Evolutionary conservation across 371 early-diverging fungal genomes (phyloP).

Genomic region (Actinomortierella ambigua): DNA sequence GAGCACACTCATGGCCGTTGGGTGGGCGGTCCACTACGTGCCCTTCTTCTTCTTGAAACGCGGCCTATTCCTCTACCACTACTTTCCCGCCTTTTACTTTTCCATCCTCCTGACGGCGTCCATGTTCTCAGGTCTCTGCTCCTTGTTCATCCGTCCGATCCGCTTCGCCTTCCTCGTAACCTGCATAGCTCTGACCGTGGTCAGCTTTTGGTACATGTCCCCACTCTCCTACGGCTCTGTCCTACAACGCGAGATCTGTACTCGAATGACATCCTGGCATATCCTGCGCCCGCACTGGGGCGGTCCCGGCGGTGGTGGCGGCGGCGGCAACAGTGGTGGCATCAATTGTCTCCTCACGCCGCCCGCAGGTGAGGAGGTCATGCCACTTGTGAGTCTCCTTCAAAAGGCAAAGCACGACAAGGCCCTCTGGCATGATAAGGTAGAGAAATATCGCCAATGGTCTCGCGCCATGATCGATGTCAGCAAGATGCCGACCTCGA

Average conservation of each 20-base stretch:
- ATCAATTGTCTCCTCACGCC: conserved; percentile 17
- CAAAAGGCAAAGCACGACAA: background rate
- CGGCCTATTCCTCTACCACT: conserved; percentile 12
- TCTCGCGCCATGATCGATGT: background rate
- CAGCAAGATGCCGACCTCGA: background rate
- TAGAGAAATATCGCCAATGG: too few species aligned
- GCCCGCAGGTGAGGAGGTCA: background rate
- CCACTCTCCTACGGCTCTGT: conserved; percentile 17
- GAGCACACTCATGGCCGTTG: too few species aligned
- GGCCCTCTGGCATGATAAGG: too few species aligned
- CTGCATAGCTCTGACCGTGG: background rate
- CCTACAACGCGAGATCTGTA: conserved; percentile 2
- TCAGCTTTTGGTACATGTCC: conserved; percentile 8
- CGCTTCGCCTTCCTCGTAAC: background rate
- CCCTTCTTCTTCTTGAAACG: conserved; percentile 16
- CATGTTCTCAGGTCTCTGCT: conserved; percentile 2
- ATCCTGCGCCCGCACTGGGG: background rate
- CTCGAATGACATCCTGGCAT: background rate
- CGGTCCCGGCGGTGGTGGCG: background rate
- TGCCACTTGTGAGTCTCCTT: background rate
- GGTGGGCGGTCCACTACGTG: conserved; percentile 16
- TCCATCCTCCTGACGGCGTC: conserved; percentile 14
- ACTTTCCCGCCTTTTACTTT: conserved; percentile 31
- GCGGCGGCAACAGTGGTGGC: background rate
- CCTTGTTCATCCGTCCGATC: background rate